Evolutionary conservation across 1,139 yeast species (phyloP), one percentile per base, ranked within the genome.

Genomic region (Yamadazyma sp.): DNA sequence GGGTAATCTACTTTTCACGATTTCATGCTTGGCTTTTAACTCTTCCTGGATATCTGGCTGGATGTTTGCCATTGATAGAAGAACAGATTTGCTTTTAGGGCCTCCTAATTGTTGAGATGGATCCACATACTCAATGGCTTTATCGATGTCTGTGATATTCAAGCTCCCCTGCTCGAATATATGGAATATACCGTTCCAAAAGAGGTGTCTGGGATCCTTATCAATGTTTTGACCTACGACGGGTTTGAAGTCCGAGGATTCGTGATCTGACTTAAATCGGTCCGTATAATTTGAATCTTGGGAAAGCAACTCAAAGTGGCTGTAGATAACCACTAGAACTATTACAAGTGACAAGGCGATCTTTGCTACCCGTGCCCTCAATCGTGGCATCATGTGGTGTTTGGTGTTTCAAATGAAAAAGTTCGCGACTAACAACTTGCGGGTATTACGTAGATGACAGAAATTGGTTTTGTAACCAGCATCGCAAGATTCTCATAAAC

Each of bases 51-150:
- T 53, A 4, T 52, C 56, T 4, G 53, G 57, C 0, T 59, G 44
- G 1, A 67, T 54, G 6, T 37, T 38, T 1, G 70, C 70, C 37
- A 59, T 61, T 1, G 68, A 57, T 14, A 62, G 44, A 21, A 67
- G 51, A 2, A 50, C 54, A 4, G 54, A 57, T 41, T 62, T 62
- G 6, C 64, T 57, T 9, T 53, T 52, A 1, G 53, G 52, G 1
- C 63, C 64, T 11, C 49, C 42, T 16, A 53, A 43, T n/a, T 61
- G 62, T 21, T 53, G 43, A 7, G 51, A 50, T 35, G 49, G 48
- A 7, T 54, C 57, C 6, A 54, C 46, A 41, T 60, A 61, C 23
- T 47, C 43, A 12, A 66, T 52, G 1, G 61, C 61, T 2, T 48
- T 42, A 9, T 46, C 49, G 7, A 53, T 29, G 4, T 41, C 46